Evolutionary conservation across 805 yeast species (phyloP), one percentile per base, ranked within the genome.

Genomic region (Starmerella geochares): DNA sequence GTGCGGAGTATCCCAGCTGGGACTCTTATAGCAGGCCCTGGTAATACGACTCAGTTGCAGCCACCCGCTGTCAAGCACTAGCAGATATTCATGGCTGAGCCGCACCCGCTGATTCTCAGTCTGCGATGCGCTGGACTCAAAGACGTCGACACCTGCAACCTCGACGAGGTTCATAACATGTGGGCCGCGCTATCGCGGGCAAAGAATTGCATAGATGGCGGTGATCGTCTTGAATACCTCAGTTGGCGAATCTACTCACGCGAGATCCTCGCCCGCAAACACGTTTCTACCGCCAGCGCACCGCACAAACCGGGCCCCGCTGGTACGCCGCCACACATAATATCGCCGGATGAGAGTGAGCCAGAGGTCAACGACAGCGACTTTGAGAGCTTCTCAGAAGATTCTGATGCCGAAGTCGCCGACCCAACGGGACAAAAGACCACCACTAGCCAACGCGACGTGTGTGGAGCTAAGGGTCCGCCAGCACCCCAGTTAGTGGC

Each of bases 211-310:
- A 54, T 59, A 14, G 54, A 50, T 17, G 56, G 60, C 27, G 60
- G 61, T 17, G 52, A 54, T 31, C 55, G 62, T 3, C 48, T 56
- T 1, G 62, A 58, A 40, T 56, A 59, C 39, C 54, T 58, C 10
- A 47, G 54, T 10, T 59, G 62, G 62, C 54, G 62, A n/a, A 47
- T 59, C 7, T 59, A 59, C 39, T 54, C 60, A 10, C 55, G 60
- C 10, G 56, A 55, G 23, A 43, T 58, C 5, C 19, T 53, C 13
- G 45, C 37, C 10, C 46, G 46, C 37, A 28, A 42, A 16, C 46
- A 36, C 2, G n/a, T 21, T 11, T 14, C 45, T 17, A n/a, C 45
- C 35, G 23, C 7, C 6, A 1, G 6, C 31, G 23, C 32, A 13
- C 16, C 49, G 8, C 13, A 7, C 13, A 28, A 10, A 3, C 20